A percentile compares a stretch with the other conserved stretches of the same genome.
These are phyloP conservation scores for Mucor plumbeus DNA, from an alignment of 371 early-diverging fungal species.

Conservation along the genomic window DNA sequence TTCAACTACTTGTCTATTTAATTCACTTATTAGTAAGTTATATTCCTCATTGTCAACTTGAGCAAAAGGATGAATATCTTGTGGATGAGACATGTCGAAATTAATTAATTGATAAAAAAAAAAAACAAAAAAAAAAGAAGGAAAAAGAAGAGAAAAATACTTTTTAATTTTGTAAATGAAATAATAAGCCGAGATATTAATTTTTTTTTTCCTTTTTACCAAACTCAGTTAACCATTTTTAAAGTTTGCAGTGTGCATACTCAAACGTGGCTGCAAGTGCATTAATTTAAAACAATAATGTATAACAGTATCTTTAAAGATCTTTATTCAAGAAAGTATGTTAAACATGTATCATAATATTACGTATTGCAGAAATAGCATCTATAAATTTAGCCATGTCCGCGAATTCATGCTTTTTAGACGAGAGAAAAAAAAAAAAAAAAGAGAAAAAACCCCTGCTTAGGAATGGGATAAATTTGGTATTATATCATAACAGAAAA, in stretches of 20 bases:
- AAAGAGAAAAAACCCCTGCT: background rate
- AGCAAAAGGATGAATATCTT: slow-evolving; percentile 6
- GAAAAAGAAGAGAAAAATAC: slow-evolving; percentile 1
- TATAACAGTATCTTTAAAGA: background rate
- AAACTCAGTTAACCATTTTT: slow-evolving; percentile 2
- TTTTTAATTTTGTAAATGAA: too few species aligned
- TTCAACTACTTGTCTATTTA: slow-evolving; percentile 28
- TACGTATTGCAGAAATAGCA: background rate
- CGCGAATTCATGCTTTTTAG: background rate
- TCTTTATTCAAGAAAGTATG: too few species aligned
- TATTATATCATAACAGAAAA: background rate
- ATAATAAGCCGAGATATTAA: background rate
- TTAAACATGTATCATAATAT: too few species aligned
- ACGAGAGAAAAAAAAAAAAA: background rate
- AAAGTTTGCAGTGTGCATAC: background rate
- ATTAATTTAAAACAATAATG: background rate
- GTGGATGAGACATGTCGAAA: background rate
- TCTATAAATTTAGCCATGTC: background rate
- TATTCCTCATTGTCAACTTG: slow-evolving; percentile 29
- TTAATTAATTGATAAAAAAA: too few species aligned
- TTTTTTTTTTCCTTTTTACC: background rate
- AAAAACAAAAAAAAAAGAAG: slow-evolving; percentile 8
- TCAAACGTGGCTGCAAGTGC: background rate
- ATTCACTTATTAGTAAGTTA: slow-evolving; percentile 29
- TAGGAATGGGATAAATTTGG: background rate